Evolutionary conservation across 345 rosid genomes (phyloP), one percentile per base, ranked within the genome.

Genomic region (Limnanthes douglasii): DNA sequence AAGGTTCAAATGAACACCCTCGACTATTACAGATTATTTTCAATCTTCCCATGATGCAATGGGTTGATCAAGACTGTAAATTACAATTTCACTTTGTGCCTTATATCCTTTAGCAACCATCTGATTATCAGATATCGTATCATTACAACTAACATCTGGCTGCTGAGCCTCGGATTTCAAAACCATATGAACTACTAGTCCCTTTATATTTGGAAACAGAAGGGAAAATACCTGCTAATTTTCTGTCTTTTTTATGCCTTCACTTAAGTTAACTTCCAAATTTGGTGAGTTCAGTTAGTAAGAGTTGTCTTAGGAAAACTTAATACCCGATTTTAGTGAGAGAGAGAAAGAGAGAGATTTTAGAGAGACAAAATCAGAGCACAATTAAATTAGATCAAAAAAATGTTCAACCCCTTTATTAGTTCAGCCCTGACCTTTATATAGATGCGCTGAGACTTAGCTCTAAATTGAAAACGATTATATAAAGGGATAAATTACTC

Each of bases 381-480:
- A n/a, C n/a, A n/a, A n/a, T n/a, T n/a, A n/a, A n/a, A n/a, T n/a
- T n/a, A 75, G 86, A 59, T 92, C 99, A 64, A 92, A 65, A 54
- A 20, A 73, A 27, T 92, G 94, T 28, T 96, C 99, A 21, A 94
- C 99, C n/a, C n/a, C n/a, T n/a, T n/a, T n/a, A n/a, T n/a, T n/a
- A n/a, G n/a, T n/a, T n/a, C n/a, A n/a, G n/a, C n/a, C n/a, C n/a
- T n/a, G n/a, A n/a, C n/a, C n/a, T n/a, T n/a, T n/a, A n/a, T n/a
- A n/a, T n/a, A n/a, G n/a, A n/a, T n/a, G n/a, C n/a, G n/a, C n/a
- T n/a, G n/a, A n/a, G n/a, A n/a, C n/a, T n/a, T n/a, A n/a, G n/a
- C n/a, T n/a, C n/a, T n/a, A n/a, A n/a, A n/a, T n/a, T n/a, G n/a
- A n/a, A n/a, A n/a, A n/a, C n/a, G n/a, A n/a, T n/a, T n/a, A n/a